Percentiles rank a stretch among this genome's conserved stretches.
Evolutionary conservation across 306 rosid genomes (phyloP).

Genomic region (Malus sieversii): DNA sequence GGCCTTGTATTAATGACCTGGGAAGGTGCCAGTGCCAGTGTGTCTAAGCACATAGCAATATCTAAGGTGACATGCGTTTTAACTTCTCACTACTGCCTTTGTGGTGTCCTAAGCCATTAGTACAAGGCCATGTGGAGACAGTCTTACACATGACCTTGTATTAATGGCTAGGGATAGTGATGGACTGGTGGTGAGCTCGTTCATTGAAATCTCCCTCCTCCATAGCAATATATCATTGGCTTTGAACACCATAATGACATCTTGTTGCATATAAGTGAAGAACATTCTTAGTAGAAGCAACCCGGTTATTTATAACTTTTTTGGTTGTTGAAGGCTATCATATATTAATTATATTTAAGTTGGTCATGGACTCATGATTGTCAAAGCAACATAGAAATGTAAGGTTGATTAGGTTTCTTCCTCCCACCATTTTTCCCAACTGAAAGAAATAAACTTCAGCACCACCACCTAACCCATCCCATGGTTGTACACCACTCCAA

Average conservation of each 20-base stretch:
- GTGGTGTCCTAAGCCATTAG: neutral
- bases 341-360: neutral
- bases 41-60: too few species aligned
- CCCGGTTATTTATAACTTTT: neutral
- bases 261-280: neutral
- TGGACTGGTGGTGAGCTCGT: too few species aligned
- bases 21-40: too few species aligned
- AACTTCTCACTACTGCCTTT: neutral
- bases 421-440: conserved; percentile 5
- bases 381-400: conserved; percentile 47
- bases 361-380: conserved; percentile 28
- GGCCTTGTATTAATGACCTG: neutral
- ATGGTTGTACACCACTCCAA: conserved; percentile 34
- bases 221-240: neutral
- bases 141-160: too few species aligned
- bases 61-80: too few species aligned
- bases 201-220: too few species aligned
- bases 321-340: neutral
- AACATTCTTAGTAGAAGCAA: neutral
- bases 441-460: conserved; percentile 19
- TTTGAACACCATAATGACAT: neutral
- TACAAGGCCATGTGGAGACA: neutral
- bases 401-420: conserved; percentile 56
- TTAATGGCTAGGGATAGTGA: too few species aligned
- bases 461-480: conserved; percentile 65